Percentiles rank a stretch among this genome's conserved stretches.
Evolutionary conservation across 108 stramenopile species (phyloP).

Genomic region (Craspedostauros australis): DNA sequence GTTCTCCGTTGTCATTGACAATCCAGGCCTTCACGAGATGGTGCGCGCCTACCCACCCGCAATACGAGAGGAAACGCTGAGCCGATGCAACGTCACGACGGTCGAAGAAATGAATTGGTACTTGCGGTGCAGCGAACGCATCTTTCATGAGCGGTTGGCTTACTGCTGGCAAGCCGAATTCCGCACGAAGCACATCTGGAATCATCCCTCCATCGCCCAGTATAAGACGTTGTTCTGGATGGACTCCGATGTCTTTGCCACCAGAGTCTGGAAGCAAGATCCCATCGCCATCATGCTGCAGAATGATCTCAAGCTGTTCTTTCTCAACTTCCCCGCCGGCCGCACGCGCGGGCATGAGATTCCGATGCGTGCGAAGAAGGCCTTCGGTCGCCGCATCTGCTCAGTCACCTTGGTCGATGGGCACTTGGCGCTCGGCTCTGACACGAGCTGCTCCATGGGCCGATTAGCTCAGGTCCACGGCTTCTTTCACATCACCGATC

Average conservation of each 20-base stretch:
- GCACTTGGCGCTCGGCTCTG: too few relatives aligned
- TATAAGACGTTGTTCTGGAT: slow-evolving; percentile 34
- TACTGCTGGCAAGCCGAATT: slow-evolving; percentile 51
- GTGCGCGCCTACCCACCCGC: slow-evolving; percentile 15
- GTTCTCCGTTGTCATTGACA: slow-evolving; percentile 28
- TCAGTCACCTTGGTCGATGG: slow-evolving; percentile 11
- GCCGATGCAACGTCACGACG: slow-evolving; percentile 20
- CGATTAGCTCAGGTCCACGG: slow-evolving; percentile 13
- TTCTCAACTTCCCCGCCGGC: slow-evolving; percentile 14
- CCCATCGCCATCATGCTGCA: slow-evolving; percentile 20
- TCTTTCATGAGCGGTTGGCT: background rate
- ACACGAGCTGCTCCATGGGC: background rate
- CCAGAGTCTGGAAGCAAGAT: slow-evolving; percentile 27
- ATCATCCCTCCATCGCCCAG: slow-evolving; percentile 25
- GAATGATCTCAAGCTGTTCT: slow-evolving; percentile 17
- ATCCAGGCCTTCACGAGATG: slow-evolving; percentile 21
- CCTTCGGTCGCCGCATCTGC: slow-evolving; percentile 1
- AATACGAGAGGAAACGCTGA: slow-evolving; percentile 12
- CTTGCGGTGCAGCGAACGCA: slow-evolving; percentile 3
- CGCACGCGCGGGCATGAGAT: slow-evolving; percentile 1
- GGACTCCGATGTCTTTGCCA: slow-evolving; percentile 34
- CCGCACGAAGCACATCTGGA: slow-evolving; percentile 40
- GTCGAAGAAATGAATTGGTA: slow-evolving; percentile 8
- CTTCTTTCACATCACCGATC: slow-evolving; percentile 26
- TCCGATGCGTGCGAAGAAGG: background rate